Conservation (phyloP, 345 rosid genomes). For the Linum trigynum region DNA sequence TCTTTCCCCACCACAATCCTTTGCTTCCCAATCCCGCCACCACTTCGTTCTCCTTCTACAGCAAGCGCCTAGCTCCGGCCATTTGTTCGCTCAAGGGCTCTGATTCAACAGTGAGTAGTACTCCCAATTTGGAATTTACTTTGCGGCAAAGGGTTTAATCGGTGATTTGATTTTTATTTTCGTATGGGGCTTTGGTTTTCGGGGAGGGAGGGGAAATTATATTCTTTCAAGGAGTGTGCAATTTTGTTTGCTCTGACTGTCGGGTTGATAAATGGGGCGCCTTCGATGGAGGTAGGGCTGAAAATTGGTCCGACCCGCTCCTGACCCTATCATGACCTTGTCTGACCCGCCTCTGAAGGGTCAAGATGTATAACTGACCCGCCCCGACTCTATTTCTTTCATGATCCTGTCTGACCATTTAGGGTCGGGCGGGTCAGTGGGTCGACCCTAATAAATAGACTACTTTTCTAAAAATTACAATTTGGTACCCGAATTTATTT, state of each 20-base stretch:
- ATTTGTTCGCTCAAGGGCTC: conserved; percentile 30
- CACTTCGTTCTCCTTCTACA: conserved; percentile 18
- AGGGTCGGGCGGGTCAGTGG: too few relatives aligned
- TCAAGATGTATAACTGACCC: too few relatives aligned
- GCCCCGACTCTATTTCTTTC: too few relatives aligned
- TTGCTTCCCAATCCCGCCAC: conserved; percentile 9
- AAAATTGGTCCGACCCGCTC: too few relatives aligned
- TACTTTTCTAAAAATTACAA: too few relatives aligned
- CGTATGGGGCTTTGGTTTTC: not conserved
- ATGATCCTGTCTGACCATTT: too few relatives aligned
- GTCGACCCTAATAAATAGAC: too few relatives aligned
- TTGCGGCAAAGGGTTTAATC: not conserved
- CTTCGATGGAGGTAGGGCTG: conserved; percentile 30
- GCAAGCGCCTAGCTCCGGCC: conserved; percentile 17
- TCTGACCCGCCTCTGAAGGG: too few relatives aligned
- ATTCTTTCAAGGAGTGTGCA: conserved; percentile 69
- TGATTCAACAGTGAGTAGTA: conserved; percentile 23
- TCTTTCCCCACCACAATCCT: conserved; percentile 25
- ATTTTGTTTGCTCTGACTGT: conserved; percentile 60
- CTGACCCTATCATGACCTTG: too few relatives aligned
- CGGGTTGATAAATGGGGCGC: conserved; percentile 52
- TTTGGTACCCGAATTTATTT: too few relatives aligned
- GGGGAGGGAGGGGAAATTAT: conserved; percentile 39
- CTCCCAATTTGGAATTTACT: not conserved
- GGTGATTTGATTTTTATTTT: not conserved